Percentiles rank a stretch among this genome's conserved stretches.
Conservation (phyloP, 139 green algal species). For the Chlorella sp. region DNA sequence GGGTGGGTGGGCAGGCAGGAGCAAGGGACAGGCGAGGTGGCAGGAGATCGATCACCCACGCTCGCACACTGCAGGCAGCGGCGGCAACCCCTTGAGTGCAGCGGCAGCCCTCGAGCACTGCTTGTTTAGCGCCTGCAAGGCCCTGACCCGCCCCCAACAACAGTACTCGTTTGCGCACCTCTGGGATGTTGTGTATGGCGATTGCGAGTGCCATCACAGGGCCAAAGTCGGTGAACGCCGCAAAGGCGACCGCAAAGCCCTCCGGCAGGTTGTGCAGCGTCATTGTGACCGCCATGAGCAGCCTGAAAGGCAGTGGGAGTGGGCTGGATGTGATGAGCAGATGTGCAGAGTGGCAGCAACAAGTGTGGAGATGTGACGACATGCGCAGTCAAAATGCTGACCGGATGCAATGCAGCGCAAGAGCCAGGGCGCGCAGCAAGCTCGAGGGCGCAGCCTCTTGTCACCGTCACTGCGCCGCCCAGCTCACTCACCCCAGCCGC, state of each 20-base stretch:
- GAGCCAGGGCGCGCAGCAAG: too few species aligned
- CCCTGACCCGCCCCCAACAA: too few species aligned
- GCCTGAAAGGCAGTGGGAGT: conserved; percentile 44
- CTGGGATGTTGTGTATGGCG: conserved; percentile 88
- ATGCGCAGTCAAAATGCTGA: too few species aligned
- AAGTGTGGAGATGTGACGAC: not conserved
- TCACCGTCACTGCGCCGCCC: not conserved
- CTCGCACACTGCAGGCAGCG: not conserved
- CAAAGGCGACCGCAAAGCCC: conserved; percentile 58
- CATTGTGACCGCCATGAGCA: conserved; percentile 89
- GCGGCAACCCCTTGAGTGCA: not conserved
- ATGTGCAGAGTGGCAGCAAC: not conserved
- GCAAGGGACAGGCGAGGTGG: too few species aligned
- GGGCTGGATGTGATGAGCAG: not conserved
- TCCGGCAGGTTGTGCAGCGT: conserved; percentile 82
- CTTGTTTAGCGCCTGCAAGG: too few species aligned
- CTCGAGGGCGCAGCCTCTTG: too few species aligned
- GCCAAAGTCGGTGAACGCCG: conserved; percentile 81
- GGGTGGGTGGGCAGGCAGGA: too few species aligned
- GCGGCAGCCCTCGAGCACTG: not conserved
- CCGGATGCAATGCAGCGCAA: too few species aligned
- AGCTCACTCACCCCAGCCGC: conserved; percentile 16
- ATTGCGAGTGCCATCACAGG: conserved; percentile 85
- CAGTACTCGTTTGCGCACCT: too few species aligned
- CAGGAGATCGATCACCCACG: too few species aligned